phyloP scores from a whole-genome alignment of 129 eudicot genomes.

The Erigeron canadensis region DNA sequence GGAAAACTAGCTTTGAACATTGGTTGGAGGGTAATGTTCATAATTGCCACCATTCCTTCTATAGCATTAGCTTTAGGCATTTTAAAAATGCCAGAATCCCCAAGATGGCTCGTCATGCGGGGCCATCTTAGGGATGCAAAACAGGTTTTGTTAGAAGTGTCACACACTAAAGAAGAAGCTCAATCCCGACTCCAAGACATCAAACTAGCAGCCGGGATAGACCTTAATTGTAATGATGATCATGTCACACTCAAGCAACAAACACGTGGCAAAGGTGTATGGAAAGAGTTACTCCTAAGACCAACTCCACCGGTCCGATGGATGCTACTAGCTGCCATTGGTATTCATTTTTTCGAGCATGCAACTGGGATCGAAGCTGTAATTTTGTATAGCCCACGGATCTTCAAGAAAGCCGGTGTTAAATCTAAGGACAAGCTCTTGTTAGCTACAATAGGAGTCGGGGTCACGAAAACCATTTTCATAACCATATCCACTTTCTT shows the following conservation, averaged over 20 bases:
- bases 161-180: constrained; percentile 52
- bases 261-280: constrained; percentile 39
- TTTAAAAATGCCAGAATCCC: constrained; percentile 80
- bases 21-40: constrained; percentile 82
- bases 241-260: constrained; percentile 25
- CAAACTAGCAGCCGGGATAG: constrained; percentile 53
- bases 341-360: constrained; percentile 86
- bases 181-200: constrained; percentile 55
- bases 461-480: constrained; percentile 48
- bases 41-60: constrained; percentile 63
- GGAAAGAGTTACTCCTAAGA: constrained; percentile 59
- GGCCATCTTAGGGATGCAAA: constrained; percentile 64
- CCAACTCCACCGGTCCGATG: constrained; percentile 69
- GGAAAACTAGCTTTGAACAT: constrained; percentile 33
- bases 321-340: constrained; percentile 65
- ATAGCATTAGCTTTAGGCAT: constrained; percentile 56
- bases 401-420: constrained; percentile 70
- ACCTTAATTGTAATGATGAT: constrained; percentile 43
- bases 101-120: constrained; percentile 76
- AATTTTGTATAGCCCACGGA: constrained; percentile 62
- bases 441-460: constrained; percentile 65
- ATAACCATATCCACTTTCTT: constrained; percentile 52
- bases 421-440: constrained; percentile 37
- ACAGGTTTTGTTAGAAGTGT: constrained; percentile 40
- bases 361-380: constrained; percentile 84